phyloP scores from a whole-genome alignment of 306 rosid species.

The Quercus dentata region DNA sequence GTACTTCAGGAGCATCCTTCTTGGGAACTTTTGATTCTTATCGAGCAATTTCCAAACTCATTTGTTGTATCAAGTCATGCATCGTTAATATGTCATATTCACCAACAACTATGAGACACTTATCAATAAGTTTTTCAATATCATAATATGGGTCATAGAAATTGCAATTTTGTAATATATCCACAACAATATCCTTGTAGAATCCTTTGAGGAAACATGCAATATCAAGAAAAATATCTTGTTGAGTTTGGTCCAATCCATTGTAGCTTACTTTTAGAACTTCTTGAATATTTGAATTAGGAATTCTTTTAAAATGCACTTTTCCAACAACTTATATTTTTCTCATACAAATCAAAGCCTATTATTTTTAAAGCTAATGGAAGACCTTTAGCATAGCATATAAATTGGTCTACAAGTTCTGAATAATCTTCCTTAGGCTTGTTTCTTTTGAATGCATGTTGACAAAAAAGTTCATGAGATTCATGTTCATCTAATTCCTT shows the following conservation, averaged over 20 bases:
- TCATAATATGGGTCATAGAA: slow-evolving; percentile 4
- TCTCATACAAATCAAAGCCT: too few species aligned
- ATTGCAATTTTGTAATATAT: slow-evolving; percentile 1
- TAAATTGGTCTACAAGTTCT: too few species aligned
- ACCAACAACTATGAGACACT: slow-evolving; percentile 14
- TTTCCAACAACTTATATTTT: slow-evolving; percentile 8
- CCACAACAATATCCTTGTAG: background rate
- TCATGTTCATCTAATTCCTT: too few species aligned
- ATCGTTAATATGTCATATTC: background rate
- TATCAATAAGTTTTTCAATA: slow-evolving; percentile 20
- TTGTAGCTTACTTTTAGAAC: slow-evolving; percentile 14
- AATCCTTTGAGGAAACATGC: slow-evolving; percentile 43
- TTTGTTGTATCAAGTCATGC: slow-evolving; percentile 42
- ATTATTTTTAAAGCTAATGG: too few species aligned
- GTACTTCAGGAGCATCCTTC: slow-evolving; percentile 27
- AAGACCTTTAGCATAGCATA: too few species aligned
- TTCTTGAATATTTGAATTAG: slow-evolving; percentile 2
- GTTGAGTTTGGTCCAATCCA: background rate
- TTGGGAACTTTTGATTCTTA: slow-evolving; percentile 20
- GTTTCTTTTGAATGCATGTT: too few species aligned
- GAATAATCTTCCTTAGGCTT: too few species aligned
- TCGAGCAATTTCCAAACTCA: slow-evolving; percentile 36
- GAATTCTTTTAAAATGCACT: slow-evolving; percentile 3
- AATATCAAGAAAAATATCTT: slow-evolving; percentile 28
- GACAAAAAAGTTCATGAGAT: too few species aligned